A percentile compares a stretch with the other conserved stretches of the same genome.
phyloP scores from a whole-genome alignment of 345 rosid genomes.

The Salix udensis region DNA sequence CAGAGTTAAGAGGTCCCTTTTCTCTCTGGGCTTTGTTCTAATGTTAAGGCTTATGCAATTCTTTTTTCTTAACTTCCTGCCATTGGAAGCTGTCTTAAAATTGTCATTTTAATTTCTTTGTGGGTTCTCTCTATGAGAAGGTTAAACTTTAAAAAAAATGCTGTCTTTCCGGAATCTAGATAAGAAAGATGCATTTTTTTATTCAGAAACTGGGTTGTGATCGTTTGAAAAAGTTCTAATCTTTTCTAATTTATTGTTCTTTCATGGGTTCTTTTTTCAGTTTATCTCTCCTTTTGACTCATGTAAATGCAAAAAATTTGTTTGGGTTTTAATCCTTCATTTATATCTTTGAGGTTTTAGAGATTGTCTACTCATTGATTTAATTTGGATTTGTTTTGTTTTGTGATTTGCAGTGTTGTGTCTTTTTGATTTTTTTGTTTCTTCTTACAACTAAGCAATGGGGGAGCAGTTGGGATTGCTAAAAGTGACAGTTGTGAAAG shows the following conservation, averaged over 20 bases:
- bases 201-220: neutral
- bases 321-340: neutral
- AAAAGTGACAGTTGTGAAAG: slow-evolving; percentile 70
- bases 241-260: neutral
- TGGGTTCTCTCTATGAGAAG: neutral
- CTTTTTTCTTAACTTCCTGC: neutral
- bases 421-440: neutral
- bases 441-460: slow-evolving; percentile 32
- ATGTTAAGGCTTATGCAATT: neutral
- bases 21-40: neutral
- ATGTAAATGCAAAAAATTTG: neutral
- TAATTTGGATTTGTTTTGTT: neutral
- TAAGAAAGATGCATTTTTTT: too few relatives aligned
- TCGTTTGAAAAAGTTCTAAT: neutral
- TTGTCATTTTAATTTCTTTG: neutral
- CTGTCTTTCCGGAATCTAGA: neutral
- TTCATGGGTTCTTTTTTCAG: neutral
- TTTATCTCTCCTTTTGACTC: neutral
- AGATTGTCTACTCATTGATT: neutral
- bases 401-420: neutral
- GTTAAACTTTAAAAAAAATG: neutral
- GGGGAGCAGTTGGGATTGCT: slow-evolving; percentile 67
- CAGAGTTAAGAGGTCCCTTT: slow-evolving; percentile 5
- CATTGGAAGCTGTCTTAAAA: neutral
- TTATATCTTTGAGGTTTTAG: neutral